phyloP scores from a whole-genome alignment of 1,284 basidiomycete genomes.

The Microbotryum lychnidis-dioicae region DNA sequence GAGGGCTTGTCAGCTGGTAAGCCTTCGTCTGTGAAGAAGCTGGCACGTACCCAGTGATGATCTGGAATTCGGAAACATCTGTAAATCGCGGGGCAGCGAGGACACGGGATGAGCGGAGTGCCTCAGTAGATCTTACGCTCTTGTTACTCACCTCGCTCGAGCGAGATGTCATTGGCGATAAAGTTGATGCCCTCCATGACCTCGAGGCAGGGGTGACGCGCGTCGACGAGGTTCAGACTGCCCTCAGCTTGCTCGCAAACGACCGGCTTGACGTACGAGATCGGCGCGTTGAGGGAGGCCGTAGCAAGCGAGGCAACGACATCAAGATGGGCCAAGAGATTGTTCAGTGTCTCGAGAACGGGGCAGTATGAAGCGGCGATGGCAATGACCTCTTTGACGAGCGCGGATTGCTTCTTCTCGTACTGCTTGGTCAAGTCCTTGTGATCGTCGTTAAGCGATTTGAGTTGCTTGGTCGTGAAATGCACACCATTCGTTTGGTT shows the following conservation, averaged over 20 bases:
- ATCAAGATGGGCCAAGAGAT: conserved; percentile 80
- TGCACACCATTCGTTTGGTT: conserved; percentile 82
- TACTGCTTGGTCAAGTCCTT: conserved; percentile 64
- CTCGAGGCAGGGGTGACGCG: conserved; percentile 92
- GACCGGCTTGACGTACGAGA: conserved; percentile 76
- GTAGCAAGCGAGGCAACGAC: conserved; percentile 90
- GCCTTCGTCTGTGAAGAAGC: background rate
- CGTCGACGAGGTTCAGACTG: conserved; percentile 65
- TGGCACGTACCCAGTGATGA: conserved; percentile 49
- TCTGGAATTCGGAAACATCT: conserved; percentile 44
- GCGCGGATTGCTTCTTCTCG: conserved; percentile 61
- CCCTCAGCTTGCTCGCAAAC: conserved; percentile 68
- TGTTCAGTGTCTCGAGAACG: conserved; percentile 81
- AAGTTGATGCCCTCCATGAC: conserved; percentile 92
- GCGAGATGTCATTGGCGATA: conserved; percentile 88
- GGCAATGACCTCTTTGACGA: conserved; percentile 87
- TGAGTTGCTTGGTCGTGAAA: conserved; percentile 78
- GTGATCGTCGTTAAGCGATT: conserved; percentile 63
- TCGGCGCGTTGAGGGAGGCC: conserved; percentile 76
- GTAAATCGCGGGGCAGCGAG: background rate
- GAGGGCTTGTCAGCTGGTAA: conserved; percentile 1
- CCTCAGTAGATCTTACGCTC: too few relatives aligned
- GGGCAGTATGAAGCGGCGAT: conserved; percentile 81
- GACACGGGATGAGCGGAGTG: background rate
- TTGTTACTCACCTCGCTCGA: conserved; percentile 58